A percentile compares a stretch with the other conserved stretches of the same genome.
These are phyloP conservation scores for Fusarium napiforme DNA, from an alignment of 2,329 filamentous ascomycete genomes.

Conservation along the genomic window DNA sequence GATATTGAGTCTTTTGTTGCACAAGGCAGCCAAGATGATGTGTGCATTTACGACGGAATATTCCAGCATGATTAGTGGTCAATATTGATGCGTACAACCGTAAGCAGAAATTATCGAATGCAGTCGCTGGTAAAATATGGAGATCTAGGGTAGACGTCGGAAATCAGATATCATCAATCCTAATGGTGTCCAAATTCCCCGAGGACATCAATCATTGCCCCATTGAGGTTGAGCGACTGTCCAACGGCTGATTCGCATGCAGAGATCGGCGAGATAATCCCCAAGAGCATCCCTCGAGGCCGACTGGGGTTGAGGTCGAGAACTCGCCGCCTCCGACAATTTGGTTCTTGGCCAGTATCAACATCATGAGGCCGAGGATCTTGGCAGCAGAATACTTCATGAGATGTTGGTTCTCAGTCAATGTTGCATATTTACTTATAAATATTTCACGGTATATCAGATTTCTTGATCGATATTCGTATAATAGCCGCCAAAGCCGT, in stretches of 20 bases:
- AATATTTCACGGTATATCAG: neutral
- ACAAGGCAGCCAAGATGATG: neutral
- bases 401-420: neutral
- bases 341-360: neutral
- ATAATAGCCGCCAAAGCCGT: slow-evolving; percentile 13
- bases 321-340: slow-evolving; percentile 19
- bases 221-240: slow-evolving; percentile 22
- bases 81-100: neutral
- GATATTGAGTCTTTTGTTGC: neutral
- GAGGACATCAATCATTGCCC: slow-evolving; percentile 13
- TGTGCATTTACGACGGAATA: neutral
- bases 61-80: neutral
- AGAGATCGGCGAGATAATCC: slow-evolving; percentile 19
- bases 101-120: neutral
- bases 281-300: slow-evolving; percentile 19
- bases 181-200: slow-evolving; percentile 6
- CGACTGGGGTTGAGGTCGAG: slow-evolving; percentile 21
- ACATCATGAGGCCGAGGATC: neutral
- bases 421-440: neutral
- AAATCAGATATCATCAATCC: neutral
- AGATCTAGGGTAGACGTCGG: slow-evolving; percentile 3
- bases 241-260: slow-evolving; percentile 29
- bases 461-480: neutral
- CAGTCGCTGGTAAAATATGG: neutral
- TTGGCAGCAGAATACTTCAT: neutral